These are phyloP conservation scores for Rhizopus arrhizus DNA, from an alignment of 371 early-diverging fungal genomes.

Conservation along the genomic window DNA sequence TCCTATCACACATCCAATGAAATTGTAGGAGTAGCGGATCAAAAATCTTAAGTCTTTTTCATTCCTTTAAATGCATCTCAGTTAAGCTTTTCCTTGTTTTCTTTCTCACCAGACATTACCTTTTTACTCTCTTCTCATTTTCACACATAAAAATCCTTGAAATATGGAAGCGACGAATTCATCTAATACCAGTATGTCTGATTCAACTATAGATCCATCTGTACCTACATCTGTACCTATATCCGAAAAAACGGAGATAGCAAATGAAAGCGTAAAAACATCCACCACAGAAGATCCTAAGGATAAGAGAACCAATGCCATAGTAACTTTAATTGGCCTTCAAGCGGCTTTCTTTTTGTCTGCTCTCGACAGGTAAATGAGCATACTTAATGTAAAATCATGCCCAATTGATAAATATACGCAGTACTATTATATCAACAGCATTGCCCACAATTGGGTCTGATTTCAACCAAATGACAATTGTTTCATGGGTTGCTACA, in stretches of 20 bases:
- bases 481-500: conserved; percentile 70
- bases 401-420: not conserved
- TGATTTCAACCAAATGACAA: conserved; percentile 66
- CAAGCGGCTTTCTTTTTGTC: conserved; percentile 28
- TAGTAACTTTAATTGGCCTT: conserved; percentile 24
- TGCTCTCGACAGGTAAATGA: conserved; percentile 30
- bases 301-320: not conserved
- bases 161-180: not conserved
- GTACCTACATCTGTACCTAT: not conserved
- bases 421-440: conserved; percentile 76
- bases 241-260: not conserved
- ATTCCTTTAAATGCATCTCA: too few relatives aligned
- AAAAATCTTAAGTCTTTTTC: too few relatives aligned
- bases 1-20: too few relatives aligned
- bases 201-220: not conserved
- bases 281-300: not conserved
- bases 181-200: not conserved
- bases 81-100: too few relatives aligned
- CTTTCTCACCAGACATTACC: too few relatives aligned
- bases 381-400: not conserved
- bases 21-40: too few relatives aligned
- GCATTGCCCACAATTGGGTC: conserved; percentile 72
- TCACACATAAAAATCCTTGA: too few relatives aligned
- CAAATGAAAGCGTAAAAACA: not conserved
- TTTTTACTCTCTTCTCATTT: too few relatives aligned